These are phyloP conservation scores for Tetraselmis chui DNA, from an alignment of 139 green algal species.

Conservation along the genomic window DNA sequence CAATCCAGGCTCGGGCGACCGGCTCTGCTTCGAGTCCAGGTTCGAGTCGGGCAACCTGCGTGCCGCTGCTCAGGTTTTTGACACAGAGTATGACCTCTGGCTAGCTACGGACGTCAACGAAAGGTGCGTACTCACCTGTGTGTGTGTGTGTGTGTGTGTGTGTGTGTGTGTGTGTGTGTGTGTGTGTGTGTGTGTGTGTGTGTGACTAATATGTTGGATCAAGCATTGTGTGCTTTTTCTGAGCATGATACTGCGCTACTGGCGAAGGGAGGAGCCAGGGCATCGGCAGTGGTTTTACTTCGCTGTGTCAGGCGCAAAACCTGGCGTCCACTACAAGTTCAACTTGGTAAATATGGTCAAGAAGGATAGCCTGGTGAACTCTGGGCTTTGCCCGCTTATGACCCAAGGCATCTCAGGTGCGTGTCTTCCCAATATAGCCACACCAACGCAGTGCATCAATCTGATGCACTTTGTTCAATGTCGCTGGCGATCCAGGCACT, in stretches of 20 bases:
- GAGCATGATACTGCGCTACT: neutral
- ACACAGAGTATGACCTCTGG: constrained; percentile 65
- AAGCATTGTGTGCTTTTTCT: neutral
- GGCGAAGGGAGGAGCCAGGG: neutral
- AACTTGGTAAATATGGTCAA: constrained; percentile 58
- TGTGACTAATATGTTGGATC: no score
- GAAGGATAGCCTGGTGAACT: constrained; percentile 16
- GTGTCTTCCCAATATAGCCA: no score
- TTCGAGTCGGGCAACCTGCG: constrained; percentile 71
- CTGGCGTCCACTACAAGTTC: constrained; percentile 44
- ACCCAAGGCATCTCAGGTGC: neutral
- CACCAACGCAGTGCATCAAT: no score
- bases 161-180: no score
- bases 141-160: no score
- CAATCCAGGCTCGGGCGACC: neutral
- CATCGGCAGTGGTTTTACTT: constrained; percentile 49
- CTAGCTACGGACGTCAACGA: constrained; percentile 47
- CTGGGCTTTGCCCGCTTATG: neutral
- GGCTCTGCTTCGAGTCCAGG: constrained; percentile 58
- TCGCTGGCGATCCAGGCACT: no score
- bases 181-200: no score
- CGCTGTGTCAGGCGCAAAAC: constrained; percentile 20
- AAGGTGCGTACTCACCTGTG: constrained; percentile 1
- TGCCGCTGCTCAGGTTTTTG: constrained; percentile 47
- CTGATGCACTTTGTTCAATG: no score